Evolutionary conservation across 768 basidiomycete genomes (phyloP).

Genomic region (Ramaria sp.): DNA sequence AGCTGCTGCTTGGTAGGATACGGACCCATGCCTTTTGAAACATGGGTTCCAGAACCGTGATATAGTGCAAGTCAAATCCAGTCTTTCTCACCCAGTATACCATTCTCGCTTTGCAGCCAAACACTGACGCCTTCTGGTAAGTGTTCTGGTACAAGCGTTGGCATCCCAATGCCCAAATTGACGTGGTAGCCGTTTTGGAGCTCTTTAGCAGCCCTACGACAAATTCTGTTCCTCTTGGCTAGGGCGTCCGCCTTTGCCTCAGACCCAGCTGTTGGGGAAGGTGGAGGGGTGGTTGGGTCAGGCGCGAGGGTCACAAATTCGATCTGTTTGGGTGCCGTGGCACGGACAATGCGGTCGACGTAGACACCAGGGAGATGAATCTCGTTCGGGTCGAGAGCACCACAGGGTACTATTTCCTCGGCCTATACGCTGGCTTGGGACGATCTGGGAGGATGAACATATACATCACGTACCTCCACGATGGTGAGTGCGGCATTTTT

Average conservation of each 20-base stretch:
- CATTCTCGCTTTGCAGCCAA: constrained; percentile 91
- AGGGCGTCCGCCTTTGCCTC: constrained; percentile 13
- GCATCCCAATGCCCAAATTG: constrained; percentile 87
- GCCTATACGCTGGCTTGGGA: constrained; percentile 35
- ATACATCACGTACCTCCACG: constrained; percentile 51
- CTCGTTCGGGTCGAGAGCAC: constrained; percentile 67
- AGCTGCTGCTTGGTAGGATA: constrained; percentile 73
- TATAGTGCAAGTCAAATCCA: not conserved
- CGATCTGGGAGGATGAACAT: not conserved
- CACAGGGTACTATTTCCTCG: constrained; percentile 79
- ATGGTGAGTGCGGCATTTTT: constrained; percentile 84
- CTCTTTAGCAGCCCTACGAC: constrained; percentile 80
- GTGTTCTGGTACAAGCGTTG: constrained; percentile 77
- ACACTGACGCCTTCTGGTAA: constrained; percentile 63
- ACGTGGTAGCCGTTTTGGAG: constrained; percentile 82
- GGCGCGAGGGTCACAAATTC: constrained; percentile 64
- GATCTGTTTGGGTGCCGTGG: constrained; percentile 67
- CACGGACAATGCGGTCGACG: constrained; percentile 78
- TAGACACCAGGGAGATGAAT: constrained; percentile 82
- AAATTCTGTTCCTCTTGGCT: constrained; percentile 47
- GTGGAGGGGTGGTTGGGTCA: constrained; percentile 23
- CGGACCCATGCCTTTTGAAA: constrained; percentile 30
- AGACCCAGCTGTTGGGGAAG: constrained; percentile 9
- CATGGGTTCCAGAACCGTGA: not conserved
- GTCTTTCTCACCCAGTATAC: constrained; percentile 71